Evolutionary conservation across 2,329 filamentous ascomycete species (phyloP).

Genomic region (Alternaria sp.): DNA sequence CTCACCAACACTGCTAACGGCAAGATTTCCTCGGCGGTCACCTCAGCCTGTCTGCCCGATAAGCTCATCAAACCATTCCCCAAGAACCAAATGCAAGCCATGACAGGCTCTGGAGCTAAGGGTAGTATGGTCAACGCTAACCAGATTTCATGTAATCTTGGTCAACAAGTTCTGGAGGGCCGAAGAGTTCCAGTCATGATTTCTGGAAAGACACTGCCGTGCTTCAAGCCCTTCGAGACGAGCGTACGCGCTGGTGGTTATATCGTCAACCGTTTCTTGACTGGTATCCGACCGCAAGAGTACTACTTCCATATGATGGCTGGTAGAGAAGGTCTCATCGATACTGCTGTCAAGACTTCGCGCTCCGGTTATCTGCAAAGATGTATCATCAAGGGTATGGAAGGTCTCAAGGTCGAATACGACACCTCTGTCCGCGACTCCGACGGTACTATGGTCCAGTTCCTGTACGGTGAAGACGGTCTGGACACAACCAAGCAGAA

Average conservation of each 20-base stretch:
- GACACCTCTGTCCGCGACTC: constrained; percentile 93
- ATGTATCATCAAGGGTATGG: constrained; percentile 98
- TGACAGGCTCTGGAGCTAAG: constrained; percentile 97
- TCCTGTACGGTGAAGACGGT: constrained; percentile 95
- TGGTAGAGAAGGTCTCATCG: constrained; percentile 95
- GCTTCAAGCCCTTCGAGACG: constrained; percentile 91
- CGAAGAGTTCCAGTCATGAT: constrained; percentile 96
- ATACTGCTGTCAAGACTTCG: constrained; percentile 98
- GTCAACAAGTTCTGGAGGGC: constrained; percentile 95
- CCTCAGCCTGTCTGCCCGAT: constrained; percentile 76
- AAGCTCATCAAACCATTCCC: constrained; percentile 92
- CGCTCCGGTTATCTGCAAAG: constrained; percentile 95
- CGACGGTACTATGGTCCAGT: constrained; percentile 91
- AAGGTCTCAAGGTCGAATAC: constrained; percentile 89
- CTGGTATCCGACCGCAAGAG: constrained; percentile 94
- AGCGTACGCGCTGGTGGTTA: constrained; percentile 90
- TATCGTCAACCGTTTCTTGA: constrained; percentile 95
- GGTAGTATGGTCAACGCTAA: constrained; percentile 93
- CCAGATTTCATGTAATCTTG: constrained; percentile 95
- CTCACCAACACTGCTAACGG: constrained; percentile 76
- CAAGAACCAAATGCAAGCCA: constrained; percentile 97
- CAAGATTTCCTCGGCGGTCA: constrained; percentile 78
- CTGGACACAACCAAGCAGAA: constrained; percentile 93
- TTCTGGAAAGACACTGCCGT: constrained; percentile 93
- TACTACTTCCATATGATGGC: constrained; percentile 99